Conservation (phyloP, 1,139 yeast species). For the Nakaseomyces sp. region DNA sequence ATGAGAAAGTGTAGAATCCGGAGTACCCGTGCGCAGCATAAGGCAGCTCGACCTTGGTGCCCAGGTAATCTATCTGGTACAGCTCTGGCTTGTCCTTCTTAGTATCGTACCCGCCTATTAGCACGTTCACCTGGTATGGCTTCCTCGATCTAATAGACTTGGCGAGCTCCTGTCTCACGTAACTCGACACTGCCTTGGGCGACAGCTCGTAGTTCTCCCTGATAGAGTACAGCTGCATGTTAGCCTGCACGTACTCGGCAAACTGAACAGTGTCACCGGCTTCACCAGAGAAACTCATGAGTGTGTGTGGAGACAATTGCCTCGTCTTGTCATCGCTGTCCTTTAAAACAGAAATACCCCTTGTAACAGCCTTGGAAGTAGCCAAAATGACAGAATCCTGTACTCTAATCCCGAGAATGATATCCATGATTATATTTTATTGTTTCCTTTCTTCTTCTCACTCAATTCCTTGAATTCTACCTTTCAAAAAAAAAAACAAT, state of each 20-base stretch:
- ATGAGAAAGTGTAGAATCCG: constrained; percentile 82
- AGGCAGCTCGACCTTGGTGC: constrained; percentile 83
- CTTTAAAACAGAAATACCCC: constrained; percentile 87
- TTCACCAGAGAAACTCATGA: constrained; percentile 91
- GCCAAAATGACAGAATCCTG: constrained; percentile 77
- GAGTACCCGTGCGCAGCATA: constrained; percentile 98
- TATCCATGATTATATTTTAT: constrained; percentile 49
- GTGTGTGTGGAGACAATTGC: constrained; percentile 60
- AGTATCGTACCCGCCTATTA: constrained; percentile 76
- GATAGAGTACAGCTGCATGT: constrained; percentile 78
- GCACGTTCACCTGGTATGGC: constrained; percentile 88
- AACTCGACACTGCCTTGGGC: constrained; percentile 79
- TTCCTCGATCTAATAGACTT: constrained; percentile 79
- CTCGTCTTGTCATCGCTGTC: constrained; percentile 85
- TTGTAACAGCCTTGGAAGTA: constrained; percentile 85
- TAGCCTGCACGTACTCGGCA: constrained; percentile 90
- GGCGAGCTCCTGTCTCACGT: constrained; percentile 82
- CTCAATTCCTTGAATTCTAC: neutral
- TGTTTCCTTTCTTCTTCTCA: constrained; percentile 1
- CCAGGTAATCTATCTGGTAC: constrained; percentile 89
- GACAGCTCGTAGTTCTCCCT: constrained; percentile 76
- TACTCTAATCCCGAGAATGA: constrained; percentile 77
- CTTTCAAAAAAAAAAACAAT: too few species aligned
- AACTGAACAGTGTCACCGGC: constrained; percentile 97
- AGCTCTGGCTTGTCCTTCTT: constrained; percentile 57